Conservation (phyloP, 495 filamentous ascomycete species). For the Evansstolkia leycettana region DNA sequence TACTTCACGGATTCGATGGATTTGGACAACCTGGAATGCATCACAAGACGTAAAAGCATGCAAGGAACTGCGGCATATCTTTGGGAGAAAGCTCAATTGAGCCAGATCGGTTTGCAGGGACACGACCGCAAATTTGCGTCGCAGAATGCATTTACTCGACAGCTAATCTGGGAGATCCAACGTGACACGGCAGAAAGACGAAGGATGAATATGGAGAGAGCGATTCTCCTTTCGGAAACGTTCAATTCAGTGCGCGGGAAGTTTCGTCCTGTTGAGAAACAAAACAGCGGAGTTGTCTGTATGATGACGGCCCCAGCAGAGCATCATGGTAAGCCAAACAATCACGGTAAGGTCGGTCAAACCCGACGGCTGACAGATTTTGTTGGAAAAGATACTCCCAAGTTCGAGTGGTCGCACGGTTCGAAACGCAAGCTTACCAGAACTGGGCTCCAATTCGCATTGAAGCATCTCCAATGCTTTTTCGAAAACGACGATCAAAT, state of each 20-base stretch:
- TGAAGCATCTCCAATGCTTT: slow-evolving; percentile 29
- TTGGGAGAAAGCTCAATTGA: slow-evolving; percentile 25
- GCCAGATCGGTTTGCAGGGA: slow-evolving; percentile 27
- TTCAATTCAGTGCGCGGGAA: slow-evolving; percentile 14
- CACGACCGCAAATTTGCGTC: slow-evolving; percentile 23
- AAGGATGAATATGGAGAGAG: slow-evolving; percentile 14
- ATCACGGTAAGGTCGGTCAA: background rate
- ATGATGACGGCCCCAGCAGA: slow-evolving; percentile 20
- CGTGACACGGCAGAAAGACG: slow-evolving; percentile 21
- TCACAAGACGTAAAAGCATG: slow-evolving; percentile 1
- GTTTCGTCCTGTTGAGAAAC: slow-evolving; percentile 14
- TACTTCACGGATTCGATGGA: slow-evolving; percentile 13
- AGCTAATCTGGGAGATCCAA: slow-evolving; percentile 33
- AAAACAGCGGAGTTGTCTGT: slow-evolving; percentile 22
- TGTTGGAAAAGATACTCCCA: slow-evolving; percentile 13
- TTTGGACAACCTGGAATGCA: slow-evolving; percentile 10
- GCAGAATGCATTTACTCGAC: slow-evolving; percentile 27
- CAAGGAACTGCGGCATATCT: slow-evolving; percentile 14
- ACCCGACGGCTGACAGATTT: slow-evolving; percentile 7
- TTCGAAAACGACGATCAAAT: slow-evolving; percentile 31
- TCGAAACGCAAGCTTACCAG: slow-evolving; percentile 29
- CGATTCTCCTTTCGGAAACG: slow-evolving; percentile 16
- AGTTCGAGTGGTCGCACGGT: slow-evolving; percentile 19
- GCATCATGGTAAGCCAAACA: background rate
- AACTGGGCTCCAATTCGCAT: slow-evolving; percentile 28